These are phyloP conservation scores for Durio zibethinus DNA, from an alignment of 345 rosid species.

Conservation along the genomic window DNA sequence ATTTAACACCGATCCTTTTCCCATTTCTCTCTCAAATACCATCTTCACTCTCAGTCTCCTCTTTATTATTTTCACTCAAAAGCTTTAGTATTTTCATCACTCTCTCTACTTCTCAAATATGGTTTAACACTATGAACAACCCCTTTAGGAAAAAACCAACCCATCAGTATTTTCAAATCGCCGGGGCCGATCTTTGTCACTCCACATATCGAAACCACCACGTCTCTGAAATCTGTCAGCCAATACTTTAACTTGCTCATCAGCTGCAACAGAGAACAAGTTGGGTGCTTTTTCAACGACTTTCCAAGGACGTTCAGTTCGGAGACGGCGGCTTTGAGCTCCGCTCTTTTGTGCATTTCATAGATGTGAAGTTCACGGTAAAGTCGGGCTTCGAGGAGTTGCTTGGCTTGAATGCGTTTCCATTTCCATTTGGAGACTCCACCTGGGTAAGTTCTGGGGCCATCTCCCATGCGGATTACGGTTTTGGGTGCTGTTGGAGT, in stretches of 20 bases:
- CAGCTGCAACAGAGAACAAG: slow-evolving; percentile 69
- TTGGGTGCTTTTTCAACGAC: slow-evolving; percentile 62
- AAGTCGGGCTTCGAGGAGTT: slow-evolving; percentile 75
- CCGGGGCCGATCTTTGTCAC: slow-evolving; percentile 69
- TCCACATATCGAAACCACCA: slow-evolving; percentile 84
- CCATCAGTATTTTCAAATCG: slow-evolving; percentile 51
- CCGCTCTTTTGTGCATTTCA: slow-evolving; percentile 90
- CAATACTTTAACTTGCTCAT: slow-evolving; percentile 79
- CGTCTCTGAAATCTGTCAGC: slow-evolving; percentile 92
- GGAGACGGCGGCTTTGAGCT: slow-evolving; percentile 80
- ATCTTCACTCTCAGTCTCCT: neutral
- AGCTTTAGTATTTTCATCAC: neutral
- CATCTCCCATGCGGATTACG: slow-evolving; percentile 81
- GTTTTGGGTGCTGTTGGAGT: slow-evolving; percentile 24
- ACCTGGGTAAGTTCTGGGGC: slow-evolving; percentile 80
- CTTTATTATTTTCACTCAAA: neutral
- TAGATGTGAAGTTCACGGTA: slow-evolving; percentile 78
- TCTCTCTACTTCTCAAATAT: slow-evolving; percentile 21
- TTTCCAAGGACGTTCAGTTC: slow-evolving; percentile 93
- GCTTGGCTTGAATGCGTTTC: slow-evolving; percentile 90
- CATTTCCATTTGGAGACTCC: slow-evolving; percentile 93
- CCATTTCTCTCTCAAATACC: slow-evolving; percentile 7
- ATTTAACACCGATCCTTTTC: slow-evolving; percentile 15
- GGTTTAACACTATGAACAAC: slow-evolving; percentile 80
- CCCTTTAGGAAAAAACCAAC: slow-evolving; percentile 77